Evolutionary conservation across 306 rosid genomes (phyloP).

Genomic region (Alnus rubra): DNA sequence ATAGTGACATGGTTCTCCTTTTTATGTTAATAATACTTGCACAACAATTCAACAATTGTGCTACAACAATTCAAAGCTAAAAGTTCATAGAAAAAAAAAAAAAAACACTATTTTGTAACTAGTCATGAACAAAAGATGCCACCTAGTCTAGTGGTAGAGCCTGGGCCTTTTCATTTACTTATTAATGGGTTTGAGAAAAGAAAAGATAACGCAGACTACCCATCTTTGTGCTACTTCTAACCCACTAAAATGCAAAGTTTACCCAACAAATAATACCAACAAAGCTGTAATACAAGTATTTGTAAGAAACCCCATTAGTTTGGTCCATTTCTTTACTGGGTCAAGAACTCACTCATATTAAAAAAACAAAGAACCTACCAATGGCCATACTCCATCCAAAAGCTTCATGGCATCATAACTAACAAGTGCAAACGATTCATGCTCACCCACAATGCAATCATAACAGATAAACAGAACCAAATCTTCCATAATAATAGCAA

Average conservation of each 20-base stretch:
- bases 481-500: background rate
- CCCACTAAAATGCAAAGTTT: background rate
- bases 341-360: background rate
- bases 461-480: background rate
- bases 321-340: background rate
- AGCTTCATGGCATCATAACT: background rate
- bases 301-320: background rate
- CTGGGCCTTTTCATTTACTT: background rate
- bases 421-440: background rate
- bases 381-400: background rate
- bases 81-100: too few relatives aligned
- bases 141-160: background rate
- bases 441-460: background rate
- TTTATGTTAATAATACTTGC: background rate
- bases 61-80: too few relatives aligned
- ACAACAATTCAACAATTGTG: background rate
- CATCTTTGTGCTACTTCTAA: background rate
- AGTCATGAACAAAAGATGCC: too few relatives aligned
- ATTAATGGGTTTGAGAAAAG: too few relatives aligned
- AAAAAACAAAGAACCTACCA: background rate
- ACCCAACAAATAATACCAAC: background rate
- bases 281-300: background rate
- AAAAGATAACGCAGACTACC: background rate
- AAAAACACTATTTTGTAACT: too few relatives aligned
- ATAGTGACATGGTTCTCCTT: background rate